Percentiles rank a stretch among this genome's conserved stretches.
Conservation (phyloP, 306 rosid species). For the Potentilla sterilis region DNA sequence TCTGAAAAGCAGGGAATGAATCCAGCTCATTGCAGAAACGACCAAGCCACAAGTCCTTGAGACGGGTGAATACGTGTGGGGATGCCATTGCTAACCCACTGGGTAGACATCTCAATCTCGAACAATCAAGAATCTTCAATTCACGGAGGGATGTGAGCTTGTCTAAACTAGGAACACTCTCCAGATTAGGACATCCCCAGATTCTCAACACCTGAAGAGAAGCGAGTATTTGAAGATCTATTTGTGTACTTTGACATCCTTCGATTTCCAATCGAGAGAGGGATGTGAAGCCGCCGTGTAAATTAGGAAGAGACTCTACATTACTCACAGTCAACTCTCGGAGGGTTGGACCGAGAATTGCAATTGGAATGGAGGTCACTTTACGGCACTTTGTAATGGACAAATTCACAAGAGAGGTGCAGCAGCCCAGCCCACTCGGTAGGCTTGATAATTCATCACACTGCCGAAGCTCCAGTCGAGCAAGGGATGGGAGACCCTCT, state of each 20-base stretch:
- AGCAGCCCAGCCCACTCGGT: neutral
- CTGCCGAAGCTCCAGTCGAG: rapidly evolving
- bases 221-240: neutral
- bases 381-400: neutral
- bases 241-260: neutral
- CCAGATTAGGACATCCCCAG: neutral
- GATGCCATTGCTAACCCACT: neutral
- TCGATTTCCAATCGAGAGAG: neutral
- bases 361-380: neutral
- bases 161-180: neutral
- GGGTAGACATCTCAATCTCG: neutral
- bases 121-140: rapidly evolving
- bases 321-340: neutral
- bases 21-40: neutral
- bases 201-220: neutral
- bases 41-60: neutral
- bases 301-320: too few relatives aligned
- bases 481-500: neutral
- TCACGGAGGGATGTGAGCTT: neutral
- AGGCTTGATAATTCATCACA: neutral
- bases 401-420: neutral
- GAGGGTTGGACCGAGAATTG: neutral
- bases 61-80: neutral
- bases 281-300: neutral
- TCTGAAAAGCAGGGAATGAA: neutral